These are phyloP conservation scores for Penicillium sp. DNA, from an alignment of 2,329 filamentous ascomycete genomes.

Conservation along the genomic window DNA sequence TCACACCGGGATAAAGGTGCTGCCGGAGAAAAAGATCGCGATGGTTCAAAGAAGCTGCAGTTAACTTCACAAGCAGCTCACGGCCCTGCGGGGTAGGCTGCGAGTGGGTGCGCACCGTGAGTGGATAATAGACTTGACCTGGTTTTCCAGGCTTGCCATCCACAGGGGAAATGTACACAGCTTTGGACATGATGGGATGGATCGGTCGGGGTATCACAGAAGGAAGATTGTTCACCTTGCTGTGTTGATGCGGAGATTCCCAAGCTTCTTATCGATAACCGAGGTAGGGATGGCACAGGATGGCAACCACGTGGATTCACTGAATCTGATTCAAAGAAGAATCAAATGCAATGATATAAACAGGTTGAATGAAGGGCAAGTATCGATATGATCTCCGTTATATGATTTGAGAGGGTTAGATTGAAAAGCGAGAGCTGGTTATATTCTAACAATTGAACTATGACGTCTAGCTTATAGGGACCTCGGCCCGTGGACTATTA, in stretches of 20 bases:
- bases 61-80: conserved; percentile 69
- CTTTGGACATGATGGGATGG: conserved; percentile 38
- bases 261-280: conserved; percentile 19
- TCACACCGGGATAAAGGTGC: conserved; percentile 79
- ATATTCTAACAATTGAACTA: no score
- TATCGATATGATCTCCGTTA: no score
- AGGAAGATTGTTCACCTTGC: no score
- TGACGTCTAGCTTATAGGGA: no score
- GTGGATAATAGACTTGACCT: conserved; percentile 66
- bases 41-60: conserved; percentile 83
- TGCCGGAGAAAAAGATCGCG: conserved; percentile 92
- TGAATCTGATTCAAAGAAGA: no score
- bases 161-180: conserved; percentile 44
- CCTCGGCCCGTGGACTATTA: no score
- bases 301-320: background rate
- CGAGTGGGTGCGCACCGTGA: conserved; percentile 54
- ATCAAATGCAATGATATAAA: no score
- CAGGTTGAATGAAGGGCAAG: no score
- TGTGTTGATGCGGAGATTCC: conserved; percentile 12
- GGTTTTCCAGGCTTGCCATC: conserved; percentile 65
- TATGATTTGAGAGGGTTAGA: no score
- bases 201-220: background rate
- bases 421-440: no score
- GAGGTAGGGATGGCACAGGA: conserved; percentile 2
- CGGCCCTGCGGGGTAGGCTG: conserved; percentile 57